Evolutionary conservation across 352 stramenopile species (phyloP), one percentile per base, ranked within the genome.

Genomic region (Pythium oligandrum): DNA sequence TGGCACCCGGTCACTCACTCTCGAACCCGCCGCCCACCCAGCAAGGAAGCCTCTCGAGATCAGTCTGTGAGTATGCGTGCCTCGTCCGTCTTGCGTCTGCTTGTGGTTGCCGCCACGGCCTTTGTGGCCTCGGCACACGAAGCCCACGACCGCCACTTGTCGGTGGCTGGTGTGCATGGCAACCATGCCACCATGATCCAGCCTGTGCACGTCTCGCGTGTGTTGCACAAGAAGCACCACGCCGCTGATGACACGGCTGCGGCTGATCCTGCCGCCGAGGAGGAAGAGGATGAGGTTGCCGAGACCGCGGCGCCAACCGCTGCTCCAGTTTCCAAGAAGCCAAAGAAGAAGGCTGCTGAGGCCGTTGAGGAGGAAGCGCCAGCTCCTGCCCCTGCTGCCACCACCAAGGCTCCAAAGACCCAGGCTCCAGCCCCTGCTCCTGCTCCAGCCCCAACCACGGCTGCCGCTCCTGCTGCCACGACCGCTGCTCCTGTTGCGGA

Each of bases 71-170:
- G 8, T n/a, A 90, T 90, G 80, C 73, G 70, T 54, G 78, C 80
- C 53, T 72, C 71, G 30, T 57, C 57, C 58, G 59, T 85, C 48
- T 66, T 87, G 44, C 79, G 68, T 45, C 44, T 80, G 39, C 61
- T 82, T 32, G 44, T 88, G 55, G 44, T 85, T 26, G 77, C 80
- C 40, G 64, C 70, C 3, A 70, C 75, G 4, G 73, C 77, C 7
- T 49, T 78, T 43, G 71, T 71, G 12, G 66, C 73, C 32, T 59
- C 78, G 8, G 70, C 77, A 7, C 40, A 53, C 0, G 57, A 58
- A 31, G 61, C 64, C 10, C 48, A 58, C 32, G 39, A 49, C 1
- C 62, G 53, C 44, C 62, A 58, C 40, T 26, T 63, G 7, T 50
- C 53, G 11, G 17, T 53, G 8, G 53, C 44, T 32, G 40, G 56